Percentiles rank a stretch among this genome's conserved stretches.
phyloP scores from a whole-genome alignment of 345 rosid species.

The Melaleuca quinquenervia region DNA sequence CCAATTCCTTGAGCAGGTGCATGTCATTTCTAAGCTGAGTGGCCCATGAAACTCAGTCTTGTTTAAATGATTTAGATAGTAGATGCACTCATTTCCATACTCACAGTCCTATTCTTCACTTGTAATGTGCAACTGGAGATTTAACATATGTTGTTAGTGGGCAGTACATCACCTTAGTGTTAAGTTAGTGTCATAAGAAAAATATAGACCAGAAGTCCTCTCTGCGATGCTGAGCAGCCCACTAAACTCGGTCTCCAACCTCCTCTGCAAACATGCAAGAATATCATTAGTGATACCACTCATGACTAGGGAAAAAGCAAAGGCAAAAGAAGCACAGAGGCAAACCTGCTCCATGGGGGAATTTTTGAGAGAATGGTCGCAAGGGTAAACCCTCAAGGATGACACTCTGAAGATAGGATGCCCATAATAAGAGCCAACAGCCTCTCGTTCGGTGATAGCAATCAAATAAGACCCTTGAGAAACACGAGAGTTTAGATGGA shows the following conservation, averaged over 20 bases:
- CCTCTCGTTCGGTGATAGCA: slow-evolving; percentile 63
- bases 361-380: slow-evolving; percentile 67
- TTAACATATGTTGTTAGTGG: neutral
- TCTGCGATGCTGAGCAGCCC: slow-evolving; percentile 62
- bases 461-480: slow-evolving; percentile 74
- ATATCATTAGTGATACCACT: neutral
- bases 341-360: slow-evolving; percentile 74
- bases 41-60: neutral
- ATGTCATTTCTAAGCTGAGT: neutral
- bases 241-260: slow-evolving; percentile 71
- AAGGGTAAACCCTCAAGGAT: slow-evolving; percentile 76
- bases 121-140: neutral
- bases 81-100: neutral
- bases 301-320: neutral
- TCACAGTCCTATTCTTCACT: neutral
- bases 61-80: neutral
- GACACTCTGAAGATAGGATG: slow-evolving; percentile 71
- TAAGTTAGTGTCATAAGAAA: slow-evolving; percentile 82
- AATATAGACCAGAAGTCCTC: slow-evolving; percentile 66
- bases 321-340: neutral
- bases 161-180: slow-evolving; percentile 53
- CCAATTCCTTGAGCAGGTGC: neutral
- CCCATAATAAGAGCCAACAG: slow-evolving; percentile 76
- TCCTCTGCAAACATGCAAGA: slow-evolving; percentile 41
- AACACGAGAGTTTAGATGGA: neutral